Base-by-base conservation (phyloP, 2,329 filamentous ascomycete species). In the Plectosphaerella cucumerina region DNA sequence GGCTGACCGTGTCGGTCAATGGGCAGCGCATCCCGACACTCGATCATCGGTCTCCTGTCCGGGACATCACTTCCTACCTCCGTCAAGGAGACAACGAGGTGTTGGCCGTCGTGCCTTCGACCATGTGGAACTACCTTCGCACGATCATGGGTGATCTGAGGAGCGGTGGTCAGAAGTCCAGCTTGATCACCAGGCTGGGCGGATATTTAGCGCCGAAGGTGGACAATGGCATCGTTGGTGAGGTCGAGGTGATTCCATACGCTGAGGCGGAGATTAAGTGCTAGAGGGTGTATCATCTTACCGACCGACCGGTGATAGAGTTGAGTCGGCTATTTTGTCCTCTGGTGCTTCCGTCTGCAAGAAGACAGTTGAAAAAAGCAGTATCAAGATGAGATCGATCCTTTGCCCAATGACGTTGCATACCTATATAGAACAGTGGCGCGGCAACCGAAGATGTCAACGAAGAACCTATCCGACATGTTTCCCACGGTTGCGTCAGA, bases 41-140 rank as follows among this genome's bases (percentile, higher is more conserved):
- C 2, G 47, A 52, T 26, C 33, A 20, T 14, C 26, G 15, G 3
- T 3, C 23, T 9, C 46, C 52, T 9, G 6, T 37, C 5, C 15
- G n/a, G 6, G 47, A 52, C 31, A 51, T 51, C 31, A 33, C 51
- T 6, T 6, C 42, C 5, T 44, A 49, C 8, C 47, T 53, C 5
- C 26, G 45, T 3, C 23, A 47, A 2, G 53, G 53, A 18, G 17
- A 42, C 3, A 55, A 55, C 15, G 34, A 50, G 3, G 12, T 55
- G 9, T 18, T 49, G 3, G 46, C 47, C 3, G 37, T 50, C 6
- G 44, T 53, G 10, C 50, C 52, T 3, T 33, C 48, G 11, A 51
- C 49, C 12, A 51, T 53, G 52, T 53, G 52, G 52, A 51, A 53
- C 20, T 51, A 53, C 20, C 15, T 53, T 3, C 39, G 49, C 12